Base-by-base conservation (phyloP, 108 stramenopile genomes). In the Fragilaria crotonensis region DNA sequence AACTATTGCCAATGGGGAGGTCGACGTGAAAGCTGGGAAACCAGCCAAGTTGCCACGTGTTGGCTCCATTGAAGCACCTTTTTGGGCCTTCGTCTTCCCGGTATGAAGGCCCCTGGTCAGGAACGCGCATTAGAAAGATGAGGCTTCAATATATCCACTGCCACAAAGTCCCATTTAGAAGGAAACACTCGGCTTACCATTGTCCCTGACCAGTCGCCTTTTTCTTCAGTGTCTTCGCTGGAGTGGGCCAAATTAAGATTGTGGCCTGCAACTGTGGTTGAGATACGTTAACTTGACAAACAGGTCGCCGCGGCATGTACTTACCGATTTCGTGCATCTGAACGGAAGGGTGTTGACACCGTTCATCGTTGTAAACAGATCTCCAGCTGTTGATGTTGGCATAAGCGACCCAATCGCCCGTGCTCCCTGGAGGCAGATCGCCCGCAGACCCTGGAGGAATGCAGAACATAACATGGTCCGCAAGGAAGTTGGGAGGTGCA, bases 301-400 rank as follows among this genome's bases (percentile, higher is more conserved):
- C n/a, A n/a, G n/a, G n/a, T n/a, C n/a, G n/a, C n/a, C n/a, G n/a
- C n/a, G n/a, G n/a, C n/a, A n/a, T n/a, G n/a, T n/a, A n/a, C 47
- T 81, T 72, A 48, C 67, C 77, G 33, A 87, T 36, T 63, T 87
- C 86, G 55, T 87, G 86, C 63, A 87, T 68, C 45, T 77, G 76
- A 44, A 54, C 54, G 0, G 67, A 66, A 4, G 73, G 30, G 27
- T 63, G 71, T 26, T 48, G 62, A 51, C 85, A 87, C 77, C 76
- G 77, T 0, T 73, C 5, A 46, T 83, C 45, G 55, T 70, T 81
- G 66, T 74, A 87, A 22, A 82, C 79, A 9, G 71, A 69, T 18
- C 64, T 33, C 60, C 60, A 76, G 7, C 30, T 33, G 57, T 78
- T 70, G 47, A 80, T 67, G 50, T 74, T 66, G 1, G 75, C 84